A percentile compares a stretch with the other conserved stretches of the same genome.
Conservation (phyloP, 306 rosid genomes). For the Crataegus laevigata region DNA sequence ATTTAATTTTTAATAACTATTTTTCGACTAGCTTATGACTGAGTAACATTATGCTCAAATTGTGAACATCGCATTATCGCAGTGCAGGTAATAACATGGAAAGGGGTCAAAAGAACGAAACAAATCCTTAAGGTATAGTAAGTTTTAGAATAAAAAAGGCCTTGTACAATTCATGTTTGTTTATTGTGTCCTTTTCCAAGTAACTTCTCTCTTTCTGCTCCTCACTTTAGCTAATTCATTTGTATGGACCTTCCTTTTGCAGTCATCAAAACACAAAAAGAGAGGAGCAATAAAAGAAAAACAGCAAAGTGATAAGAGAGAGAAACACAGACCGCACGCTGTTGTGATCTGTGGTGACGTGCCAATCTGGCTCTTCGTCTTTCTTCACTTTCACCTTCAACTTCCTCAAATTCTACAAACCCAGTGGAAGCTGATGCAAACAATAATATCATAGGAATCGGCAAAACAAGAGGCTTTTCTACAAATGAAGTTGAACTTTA, state of each 20-base stretch:
- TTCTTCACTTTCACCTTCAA: constrained; percentile 88
- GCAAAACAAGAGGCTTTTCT: background rate
- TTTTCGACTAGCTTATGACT: background rate
- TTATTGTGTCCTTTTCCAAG: background rate
- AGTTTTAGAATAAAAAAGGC: background rate
- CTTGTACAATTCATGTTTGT: background rate
- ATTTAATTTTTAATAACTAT: background rate
- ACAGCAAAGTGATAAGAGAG: constrained; percentile 3
- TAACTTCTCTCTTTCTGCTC: background rate
- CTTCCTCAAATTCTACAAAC: constrained; percentile 49
- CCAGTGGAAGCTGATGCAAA: constrained; percentile 43
- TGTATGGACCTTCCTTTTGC: background rate
- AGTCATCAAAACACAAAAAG: background rate
- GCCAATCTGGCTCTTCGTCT: constrained; percentile 72
- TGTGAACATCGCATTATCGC: background rate
- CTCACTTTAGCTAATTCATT: background rate
- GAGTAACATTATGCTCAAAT: background rate
- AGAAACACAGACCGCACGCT: constrained; percentile 58
- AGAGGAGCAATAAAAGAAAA: background rate
- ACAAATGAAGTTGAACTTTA: constrained; percentile 11
- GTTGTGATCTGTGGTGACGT: constrained; percentile 62
- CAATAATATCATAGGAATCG: constrained; percentile 5
- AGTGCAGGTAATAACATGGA: background rate
- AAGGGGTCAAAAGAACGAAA: background rate
- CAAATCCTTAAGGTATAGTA: background rate